Conservation (phyloP, 2,329 filamentous ascomycete species). For the Elsinoe necatrix region DNA sequence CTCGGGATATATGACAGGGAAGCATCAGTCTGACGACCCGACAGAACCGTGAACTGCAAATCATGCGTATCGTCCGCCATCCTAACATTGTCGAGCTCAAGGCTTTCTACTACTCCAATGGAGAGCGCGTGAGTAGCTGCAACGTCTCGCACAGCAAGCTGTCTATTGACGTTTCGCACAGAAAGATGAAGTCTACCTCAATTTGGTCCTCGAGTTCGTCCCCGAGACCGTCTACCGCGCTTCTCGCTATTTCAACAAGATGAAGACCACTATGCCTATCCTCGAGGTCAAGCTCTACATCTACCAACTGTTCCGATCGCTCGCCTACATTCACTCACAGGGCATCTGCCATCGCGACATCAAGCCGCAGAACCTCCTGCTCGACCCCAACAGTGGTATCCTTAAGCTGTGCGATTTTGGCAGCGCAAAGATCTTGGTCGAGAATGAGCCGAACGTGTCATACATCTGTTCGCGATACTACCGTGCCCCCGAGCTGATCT, state of each 20-base stretch:
- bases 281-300: conserved; percentile 99
- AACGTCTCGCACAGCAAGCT: not conserved
- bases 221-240: conserved; percentile 97
- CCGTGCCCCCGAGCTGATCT: conserved; percentile 93
- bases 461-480: conserved; percentile 99
- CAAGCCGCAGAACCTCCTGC: conserved; percentile 93
- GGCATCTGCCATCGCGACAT: conserved; percentile 99
- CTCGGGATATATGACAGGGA: not conserved
- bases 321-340: conserved; percentile 98
- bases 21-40: conserved; percentile 24
- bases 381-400: conserved; percentile 84
- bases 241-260: conserved; percentile 98
- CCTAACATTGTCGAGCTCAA: conserved; percentile 98
- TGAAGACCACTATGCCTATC: conserved; percentile 99
- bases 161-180: conserved; percentile 20
- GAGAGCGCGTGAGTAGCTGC: conserved; percentile 64
- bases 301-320: conserved; percentile 95
- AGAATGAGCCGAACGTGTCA: conserved; percentile 98
- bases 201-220: conserved; percentile 95
- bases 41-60: conserved; percentile 96
- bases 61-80: conserved; percentile 98
- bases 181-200: conserved; percentile 96
- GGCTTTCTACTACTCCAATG: conserved; percentile 99
- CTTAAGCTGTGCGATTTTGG: conserved; percentile 98
- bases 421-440: conserved; percentile 95